Percentiles rank a stretch among this genome's conserved stretches.
phyloP scores from a whole-genome alignment of 495 filamentous ascomycete species.

The Penicillium goetzii region DNA sequence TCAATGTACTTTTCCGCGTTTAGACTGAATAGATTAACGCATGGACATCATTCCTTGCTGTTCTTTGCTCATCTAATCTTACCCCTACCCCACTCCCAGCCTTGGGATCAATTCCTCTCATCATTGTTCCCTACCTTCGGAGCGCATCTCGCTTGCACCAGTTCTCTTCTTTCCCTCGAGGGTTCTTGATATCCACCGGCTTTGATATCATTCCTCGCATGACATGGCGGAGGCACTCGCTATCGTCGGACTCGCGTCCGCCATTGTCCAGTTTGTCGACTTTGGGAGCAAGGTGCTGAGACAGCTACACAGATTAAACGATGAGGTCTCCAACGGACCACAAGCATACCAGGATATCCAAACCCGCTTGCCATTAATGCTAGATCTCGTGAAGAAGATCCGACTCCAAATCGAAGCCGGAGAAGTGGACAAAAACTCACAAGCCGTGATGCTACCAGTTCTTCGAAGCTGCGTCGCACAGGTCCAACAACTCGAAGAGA shows the following conservation, averaged over 20 bases:
- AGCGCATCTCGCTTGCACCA: neutral
- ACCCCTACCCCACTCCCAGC: neutral
- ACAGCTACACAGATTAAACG: neutral
- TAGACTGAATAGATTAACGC: neutral
- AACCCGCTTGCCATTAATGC: neutral
- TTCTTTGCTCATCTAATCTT: neutral
- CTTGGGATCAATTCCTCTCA: neutral
- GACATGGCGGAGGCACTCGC: neutral
- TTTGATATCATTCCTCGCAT: neutral
- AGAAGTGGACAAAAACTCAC: neutral
- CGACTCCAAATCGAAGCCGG: neutral
- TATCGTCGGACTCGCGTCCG: neutral
- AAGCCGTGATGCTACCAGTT: neutral
- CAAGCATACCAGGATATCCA: neutral
- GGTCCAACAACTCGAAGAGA: neutral
- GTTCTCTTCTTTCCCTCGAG: neutral
- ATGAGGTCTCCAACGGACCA: neutral
- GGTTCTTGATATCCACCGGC: neutral
- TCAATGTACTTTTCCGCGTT: neutral
- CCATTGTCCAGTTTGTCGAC: neutral
- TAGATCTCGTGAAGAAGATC: neutral
- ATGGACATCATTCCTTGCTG: neutral
- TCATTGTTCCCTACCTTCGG: neutral
- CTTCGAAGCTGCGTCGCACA: neutral
- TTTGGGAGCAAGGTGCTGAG: neutral